Evolutionary conservation across 2,329 filamentous ascomycete species (phyloP), one percentile per base, ranked within the genome.

Genomic region (Rutstroemia sydowiana): DNA sequence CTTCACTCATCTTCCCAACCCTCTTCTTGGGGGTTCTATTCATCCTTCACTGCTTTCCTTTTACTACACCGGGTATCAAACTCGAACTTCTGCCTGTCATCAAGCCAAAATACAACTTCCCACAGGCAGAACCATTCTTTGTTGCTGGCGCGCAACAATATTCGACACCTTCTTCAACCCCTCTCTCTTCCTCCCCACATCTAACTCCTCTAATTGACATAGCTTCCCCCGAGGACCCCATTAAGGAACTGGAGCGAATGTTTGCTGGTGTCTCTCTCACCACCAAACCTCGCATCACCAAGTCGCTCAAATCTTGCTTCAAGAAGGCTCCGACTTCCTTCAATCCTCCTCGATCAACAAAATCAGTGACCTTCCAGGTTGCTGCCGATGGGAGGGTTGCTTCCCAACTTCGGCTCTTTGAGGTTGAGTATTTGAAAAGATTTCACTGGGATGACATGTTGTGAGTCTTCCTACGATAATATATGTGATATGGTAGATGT

Each of bases 61-160:
- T 5, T 32, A 41, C 21, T 20, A 20, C 11, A 2, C 7, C 18
- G 18, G 11, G n/a, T 41, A 20, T 51, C 18, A 7, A 18, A 11
- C 9, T 51, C 14, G 32, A 51, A 30, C n/a, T n/a, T 10, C 30
- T 34, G 23, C 31, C 48, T 44, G 31, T 21, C 16, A 20, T 14
- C 40, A 11, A 43, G n/a, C 18, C 48, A 45, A n/a, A n/a, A n/a
- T n/a, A n/a, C n/a, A n/a, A n/a, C n/a, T n/a, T n/a, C n/a, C n/a
- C 7, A 32, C 45, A 48, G 45, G 13, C 7, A 11, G 21, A 28
- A 26, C 32, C 41, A 36, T 30, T 23, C 21, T 51, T 31, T 37
- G 41, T 51, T 31, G 41, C 41, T 48, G 46, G 46, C 46, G 37
- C 36, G 46, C 46, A 42, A 43, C 46, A 34, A 34, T n/a, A n/a